These are phyloP conservation scores for Lichtheimia ramosa DNA, from an alignment of 371 early-diverging fungal species.

Conservation along the genomic window DNA sequence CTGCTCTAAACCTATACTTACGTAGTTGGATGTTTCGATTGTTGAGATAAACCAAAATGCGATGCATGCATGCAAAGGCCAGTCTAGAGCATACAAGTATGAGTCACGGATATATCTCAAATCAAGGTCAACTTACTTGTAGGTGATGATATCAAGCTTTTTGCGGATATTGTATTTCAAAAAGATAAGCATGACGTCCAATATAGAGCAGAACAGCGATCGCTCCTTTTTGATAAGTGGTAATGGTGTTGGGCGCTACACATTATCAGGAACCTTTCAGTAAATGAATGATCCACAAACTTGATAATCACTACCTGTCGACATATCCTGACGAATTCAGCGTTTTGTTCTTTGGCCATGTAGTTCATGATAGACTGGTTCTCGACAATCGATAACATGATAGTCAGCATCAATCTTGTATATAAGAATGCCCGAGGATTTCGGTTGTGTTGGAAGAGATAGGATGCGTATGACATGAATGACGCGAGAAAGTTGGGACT, in stretches of 20 bases:
- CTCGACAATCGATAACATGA: constrained; percentile 41
- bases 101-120: too few relatives aligned
- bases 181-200: constrained; percentile 50
- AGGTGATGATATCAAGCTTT: constrained; percentile 49
- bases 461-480: constrained; percentile 48
- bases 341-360: constrained; percentile 21
- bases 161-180: constrained; percentile 58
- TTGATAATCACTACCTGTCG: constrained; percentile 26
- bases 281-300: background rate
- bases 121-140: constrained; percentile 32
- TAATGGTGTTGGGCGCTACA: constrained; percentile 46
- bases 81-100: constrained; percentile 15
- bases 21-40: constrained; percentile 44
- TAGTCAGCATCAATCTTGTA: constrained; percentile 43
- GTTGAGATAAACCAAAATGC: constrained; percentile 37
- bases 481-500: constrained; percentile 24
- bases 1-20: constrained; percentile 11
- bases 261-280: background rate
- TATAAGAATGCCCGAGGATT: constrained; percentile 44
- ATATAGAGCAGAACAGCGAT: constrained; percentile 34
- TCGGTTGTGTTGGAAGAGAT: constrained; percentile 52
- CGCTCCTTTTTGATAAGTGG: constrained; percentile 46
- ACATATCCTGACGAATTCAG: constrained; percentile 25
- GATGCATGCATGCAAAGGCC: constrained; percentile 46
- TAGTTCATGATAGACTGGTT: constrained; percentile 27